phyloP scores from a whole-genome alignment of 306 rosid genomes.

The Urtica urens region DNA sequence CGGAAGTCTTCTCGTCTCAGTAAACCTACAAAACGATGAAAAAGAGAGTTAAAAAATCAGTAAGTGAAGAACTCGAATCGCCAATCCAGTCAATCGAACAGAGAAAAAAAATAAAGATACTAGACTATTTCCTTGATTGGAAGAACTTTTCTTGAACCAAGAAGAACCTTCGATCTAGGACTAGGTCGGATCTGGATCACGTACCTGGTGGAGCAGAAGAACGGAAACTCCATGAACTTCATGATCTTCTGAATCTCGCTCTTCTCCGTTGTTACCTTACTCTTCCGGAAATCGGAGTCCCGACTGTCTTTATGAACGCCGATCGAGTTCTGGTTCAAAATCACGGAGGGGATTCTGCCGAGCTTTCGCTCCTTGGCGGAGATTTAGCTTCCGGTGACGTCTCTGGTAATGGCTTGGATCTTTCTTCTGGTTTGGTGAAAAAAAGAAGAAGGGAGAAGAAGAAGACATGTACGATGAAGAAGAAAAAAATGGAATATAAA shows the following conservation, averaged over 20 bases:
- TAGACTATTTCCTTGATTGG: conserved; percentile 55
- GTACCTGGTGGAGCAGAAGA: conserved; percentile 66
- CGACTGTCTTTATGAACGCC: conserved; percentile 16
- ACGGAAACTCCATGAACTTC: conserved; percentile 39
- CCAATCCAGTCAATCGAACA: neutral
- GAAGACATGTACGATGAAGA: no score
- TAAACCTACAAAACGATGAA: conserved; percentile 40
- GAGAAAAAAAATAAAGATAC: no score
- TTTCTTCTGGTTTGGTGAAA: no score
- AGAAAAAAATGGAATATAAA: no score
- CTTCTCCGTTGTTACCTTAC: conserved; percentile 54
- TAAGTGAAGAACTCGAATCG: neutral
- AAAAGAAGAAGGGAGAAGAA: no score
- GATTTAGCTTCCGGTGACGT: conserved; percentile 45
- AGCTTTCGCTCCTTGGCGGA: conserved; percentile 54
- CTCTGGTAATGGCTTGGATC: conserved; percentile 86
- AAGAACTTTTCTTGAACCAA: conserved; percentile 65
- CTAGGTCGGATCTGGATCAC: conserved; percentile 94
- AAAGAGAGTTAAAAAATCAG: neutral
- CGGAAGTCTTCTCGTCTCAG: conserved; percentile 57
- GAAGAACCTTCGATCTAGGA: conserved; percentile 64
- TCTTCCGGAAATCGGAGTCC: conserved; percentile 44
- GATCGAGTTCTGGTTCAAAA: conserved; percentile 48
- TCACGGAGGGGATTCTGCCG: conserved; percentile 83
- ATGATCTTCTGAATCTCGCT: conserved; percentile 79